Percentiles rank a stretch among this genome's conserved stretches.
Conservation (phyloP, 1,284 basidiomycete genomes). For the Phellopilus nigrolimitatus region DNA sequence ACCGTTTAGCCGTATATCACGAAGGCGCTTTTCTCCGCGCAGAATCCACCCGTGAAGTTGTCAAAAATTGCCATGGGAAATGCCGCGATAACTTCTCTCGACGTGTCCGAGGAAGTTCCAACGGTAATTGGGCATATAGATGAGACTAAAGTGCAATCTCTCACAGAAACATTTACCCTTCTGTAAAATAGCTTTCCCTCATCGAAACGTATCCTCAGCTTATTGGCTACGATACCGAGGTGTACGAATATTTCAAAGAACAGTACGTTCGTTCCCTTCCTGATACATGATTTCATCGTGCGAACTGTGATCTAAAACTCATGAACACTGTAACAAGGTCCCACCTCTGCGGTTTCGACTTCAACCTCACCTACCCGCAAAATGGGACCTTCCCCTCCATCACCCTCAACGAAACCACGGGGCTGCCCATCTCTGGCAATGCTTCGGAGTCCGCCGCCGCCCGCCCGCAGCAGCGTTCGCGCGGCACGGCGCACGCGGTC, state of each 20-base stretch:
- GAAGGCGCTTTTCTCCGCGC: slow-evolving; percentile 58
- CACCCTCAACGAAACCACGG: slow-evolving; percentile 12
- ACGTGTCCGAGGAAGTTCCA: slow-evolving; percentile 47
- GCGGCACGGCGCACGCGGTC: no score
- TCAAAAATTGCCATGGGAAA: slow-evolving; percentile 69
- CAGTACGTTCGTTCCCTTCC: slow-evolving; percentile 52
- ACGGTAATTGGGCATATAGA: slow-evolving; percentile 36
- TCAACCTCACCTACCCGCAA: slow-evolving; percentile 70
- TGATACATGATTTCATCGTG: no score
- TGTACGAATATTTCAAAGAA: slow-evolving; percentile 61
- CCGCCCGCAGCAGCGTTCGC: no score
- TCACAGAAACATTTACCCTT: no score
- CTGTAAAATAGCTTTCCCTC: slow-evolving; percentile 47
- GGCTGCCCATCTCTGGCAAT: slow-evolving; percentile 11
- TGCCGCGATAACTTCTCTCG: slow-evolving; percentile 46
- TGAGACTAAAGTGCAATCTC: background rate
- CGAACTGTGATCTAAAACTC: background rate
- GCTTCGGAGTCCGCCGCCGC: slow-evolving; percentile 8
- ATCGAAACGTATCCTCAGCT: slow-evolving; percentile 70
- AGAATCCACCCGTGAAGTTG: slow-evolving; percentile 61
- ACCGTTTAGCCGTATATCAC: slow-evolving; percentile 66
- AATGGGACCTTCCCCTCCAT: slow-evolving; percentile 45
- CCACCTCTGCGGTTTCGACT: slow-evolving; percentile 58
- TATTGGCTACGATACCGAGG: slow-evolving; percentile 61
- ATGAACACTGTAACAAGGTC: slow-evolving; percentile 37